These are phyloP conservation scores for Solanum etuberosum DNA, from an alignment of 257 asterid genomes.

Conservation along the genomic window DNA sequence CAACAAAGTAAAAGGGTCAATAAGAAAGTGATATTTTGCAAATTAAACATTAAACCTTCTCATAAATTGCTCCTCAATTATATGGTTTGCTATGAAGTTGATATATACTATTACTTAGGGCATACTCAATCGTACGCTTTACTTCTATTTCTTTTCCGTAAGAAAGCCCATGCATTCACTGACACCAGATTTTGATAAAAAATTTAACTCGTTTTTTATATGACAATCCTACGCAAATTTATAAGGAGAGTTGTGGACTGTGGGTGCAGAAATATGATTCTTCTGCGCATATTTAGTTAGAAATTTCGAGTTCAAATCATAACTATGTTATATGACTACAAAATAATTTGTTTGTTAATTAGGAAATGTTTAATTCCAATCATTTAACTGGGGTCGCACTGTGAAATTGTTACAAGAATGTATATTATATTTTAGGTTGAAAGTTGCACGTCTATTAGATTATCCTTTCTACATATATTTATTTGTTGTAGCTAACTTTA, in stretches of 20 bases:
- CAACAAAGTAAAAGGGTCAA: not conserved
- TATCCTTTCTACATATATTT: not conserved
- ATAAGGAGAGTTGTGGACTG: not conserved
- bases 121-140: conserved; percentile 25
- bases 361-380: too few relatives aligned
- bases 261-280: not conserved
- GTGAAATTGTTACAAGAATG: not conserved
- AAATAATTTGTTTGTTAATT: too few relatives aligned
- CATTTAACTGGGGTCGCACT: too few relatives aligned
- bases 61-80: not conserved
- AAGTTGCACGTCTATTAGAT: not conserved
- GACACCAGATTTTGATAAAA: not conserved
- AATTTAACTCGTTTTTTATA: not conserved
- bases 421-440: not conserved
- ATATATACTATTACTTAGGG: conserved; percentile 20
- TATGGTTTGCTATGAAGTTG: not conserved
- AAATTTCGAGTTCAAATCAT: too few relatives aligned
- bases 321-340: too few relatives aligned
- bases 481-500: not conserved
- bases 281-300: not conserved
- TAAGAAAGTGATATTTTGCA: not conserved
- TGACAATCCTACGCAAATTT: not conserved
- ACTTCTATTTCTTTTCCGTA: conserved; percentile 10
- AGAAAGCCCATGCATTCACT: not conserved
- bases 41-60: not conserved